Base-by-base conservation (phyloP, 75 land plant species). In the Ceratopteris richardii region DNA sequence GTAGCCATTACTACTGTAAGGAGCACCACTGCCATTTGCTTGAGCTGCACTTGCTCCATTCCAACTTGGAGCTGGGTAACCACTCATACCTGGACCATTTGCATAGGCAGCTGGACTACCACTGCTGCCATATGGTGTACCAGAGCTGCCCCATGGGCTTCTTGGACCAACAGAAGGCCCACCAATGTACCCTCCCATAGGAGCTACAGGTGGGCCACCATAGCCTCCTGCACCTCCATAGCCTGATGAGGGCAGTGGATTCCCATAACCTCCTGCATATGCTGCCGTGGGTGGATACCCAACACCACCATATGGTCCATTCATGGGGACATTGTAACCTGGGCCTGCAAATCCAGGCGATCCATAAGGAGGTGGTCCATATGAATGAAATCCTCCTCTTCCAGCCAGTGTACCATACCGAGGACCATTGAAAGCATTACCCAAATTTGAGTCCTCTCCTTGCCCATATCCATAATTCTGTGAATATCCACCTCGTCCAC, bases 61-160 rank as follows among this genome's bases (percentile, higher is more conserved):
- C 42, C 42, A 40, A 40, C 13, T 14, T 40, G 13, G 13, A 14
- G 13, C 14, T 40, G 13, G 13, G 14, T 40, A 40, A 14, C 42
- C 14, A 40, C 42, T 40, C 42, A 40, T 40, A 9, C 42, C 42
- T 40, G 57, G 24, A 18, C 24, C 44, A 0, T 19, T 62, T 0
- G 73, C 75, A 70, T 72, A 72, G 1, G 57, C 73, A n/a, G 75
- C 53, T 21, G 72, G 60, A 22, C 44, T 68, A 12, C 54, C 65
- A 30, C 62, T 57, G 36, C 57, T 51, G 9, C 73, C 54, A 23
- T 53, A 65, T n/a, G 11, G 26, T 4, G 25, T 23, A 14, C 56
- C 56, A 27, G 56, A 10, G 6, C 61, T 44, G 13, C 54, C 54
- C 75, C 69, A 72, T 7, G 64, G 51, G 70, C 60, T 54, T 22